Percentiles rank a stretch among this genome's conserved stretches.
phyloP scores from a whole-genome alignment of 176 grass and related monocot genomes.

The Hsuehochloa calcarea region DNA sequence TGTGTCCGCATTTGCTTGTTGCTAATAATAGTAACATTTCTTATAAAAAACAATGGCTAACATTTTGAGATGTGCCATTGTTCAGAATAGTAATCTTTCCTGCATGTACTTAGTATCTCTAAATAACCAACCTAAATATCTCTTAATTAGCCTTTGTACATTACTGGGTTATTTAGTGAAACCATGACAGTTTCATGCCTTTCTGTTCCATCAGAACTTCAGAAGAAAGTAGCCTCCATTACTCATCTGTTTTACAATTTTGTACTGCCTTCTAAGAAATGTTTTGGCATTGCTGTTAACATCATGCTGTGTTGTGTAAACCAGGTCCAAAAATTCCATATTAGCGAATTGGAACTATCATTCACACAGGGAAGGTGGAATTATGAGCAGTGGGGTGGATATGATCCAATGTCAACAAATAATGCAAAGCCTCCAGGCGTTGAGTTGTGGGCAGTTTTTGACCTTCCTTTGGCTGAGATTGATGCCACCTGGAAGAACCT shows the following conservation, averaged over 20 bases:
- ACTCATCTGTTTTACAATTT: not conserved
- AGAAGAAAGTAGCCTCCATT: not conserved
- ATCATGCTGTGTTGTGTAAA: constrained; percentile 38
- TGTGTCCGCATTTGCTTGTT: not conserved
- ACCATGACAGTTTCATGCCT: not conserved
- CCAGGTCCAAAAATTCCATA: constrained; percentile 79
- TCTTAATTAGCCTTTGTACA: not conserved
- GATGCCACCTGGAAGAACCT: constrained; percentile 93
- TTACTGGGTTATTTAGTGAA: not conserved
- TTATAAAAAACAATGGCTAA: not conserved
- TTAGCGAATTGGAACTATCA: constrained; percentile 88
- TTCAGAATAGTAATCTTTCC: not conserved
- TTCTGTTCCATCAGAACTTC: not conserved
- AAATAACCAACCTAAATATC: too few relatives aligned
- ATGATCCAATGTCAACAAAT: constrained; percentile 76
- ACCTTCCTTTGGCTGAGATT: constrained; percentile 59
- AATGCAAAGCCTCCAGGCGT: constrained; percentile 94
- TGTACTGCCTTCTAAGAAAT: constrained; percentile 7
- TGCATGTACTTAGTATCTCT: not conserved
- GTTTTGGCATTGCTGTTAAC: constrained; percentile 8
- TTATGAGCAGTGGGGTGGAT: constrained; percentile 91
- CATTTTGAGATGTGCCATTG: not conserved
- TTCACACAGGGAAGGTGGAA: constrained; percentile 98
- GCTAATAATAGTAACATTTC: not conserved
- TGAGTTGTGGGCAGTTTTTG: constrained; percentile 85